phyloP scores from a whole-genome alignment of 2,329 filamentous ascomycete genomes.

The Venturiaceae sp. region DNA sequence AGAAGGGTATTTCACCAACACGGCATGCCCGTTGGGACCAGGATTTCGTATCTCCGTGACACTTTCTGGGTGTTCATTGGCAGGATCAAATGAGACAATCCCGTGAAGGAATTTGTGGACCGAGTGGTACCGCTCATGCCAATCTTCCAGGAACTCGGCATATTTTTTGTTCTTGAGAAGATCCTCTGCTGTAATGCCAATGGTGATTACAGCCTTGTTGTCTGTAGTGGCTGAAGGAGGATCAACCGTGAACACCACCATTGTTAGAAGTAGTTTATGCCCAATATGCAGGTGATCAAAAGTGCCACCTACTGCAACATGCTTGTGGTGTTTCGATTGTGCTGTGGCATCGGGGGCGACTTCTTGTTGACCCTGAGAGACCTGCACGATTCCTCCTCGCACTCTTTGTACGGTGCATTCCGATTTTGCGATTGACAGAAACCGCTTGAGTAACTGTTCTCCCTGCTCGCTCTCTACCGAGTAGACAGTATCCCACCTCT shows the following conservation, averaged over 20 bases:
- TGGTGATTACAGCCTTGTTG: conserved; percentile 48
- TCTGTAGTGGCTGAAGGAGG: conserved; percentile 19
- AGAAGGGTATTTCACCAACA: conserved; percentile 31
- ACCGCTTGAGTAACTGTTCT: conserved; percentile 44
- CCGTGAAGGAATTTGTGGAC: conserved; percentile 62
- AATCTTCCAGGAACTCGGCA: conserved; percentile 69
- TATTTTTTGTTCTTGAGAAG: conserved; percentile 85
- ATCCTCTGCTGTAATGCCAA: conserved; percentile 84
- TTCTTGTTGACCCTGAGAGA: not conserved
- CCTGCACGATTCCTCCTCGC: conserved; percentile 22
- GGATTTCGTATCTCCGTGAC: conserved; percentile 24
- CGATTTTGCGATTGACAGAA: conserved; percentile 22
- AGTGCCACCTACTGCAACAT: conserved; percentile 79
- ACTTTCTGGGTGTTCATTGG: conserved; percentile 19
- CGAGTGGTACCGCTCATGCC: conserved; percentile 60
- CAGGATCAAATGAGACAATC: conserved; percentile 30
- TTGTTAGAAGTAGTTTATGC: conserved; percentile 93
- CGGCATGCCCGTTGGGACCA: conserved; percentile 40
- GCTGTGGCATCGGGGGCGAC: not conserved
- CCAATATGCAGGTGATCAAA: conserved; percentile 95
- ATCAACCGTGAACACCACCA: conserved; percentile 63
- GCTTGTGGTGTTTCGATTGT: conserved; percentile 35
- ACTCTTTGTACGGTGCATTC: conserved; percentile 22
- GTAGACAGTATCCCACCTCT: conserved; percentile 57
- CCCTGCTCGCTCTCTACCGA: conserved; percentile 56